These are phyloP conservation scores for Daldinia concentrica DNA, from an alignment of 495 filamentous ascomycete genomes.

Conservation along the genomic window DNA sequence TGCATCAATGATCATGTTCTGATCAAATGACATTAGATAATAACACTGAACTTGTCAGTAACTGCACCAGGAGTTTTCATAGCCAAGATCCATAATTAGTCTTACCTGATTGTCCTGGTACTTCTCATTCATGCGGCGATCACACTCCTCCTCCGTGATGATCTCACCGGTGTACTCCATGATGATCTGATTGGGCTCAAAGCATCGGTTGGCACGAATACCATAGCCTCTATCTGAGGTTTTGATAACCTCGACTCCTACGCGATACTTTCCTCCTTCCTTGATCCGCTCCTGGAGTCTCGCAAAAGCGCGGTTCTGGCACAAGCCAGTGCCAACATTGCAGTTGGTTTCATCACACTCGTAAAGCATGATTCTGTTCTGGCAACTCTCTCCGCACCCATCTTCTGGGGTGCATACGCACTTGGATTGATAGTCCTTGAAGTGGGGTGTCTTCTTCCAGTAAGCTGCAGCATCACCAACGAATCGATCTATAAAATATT, in stretches of 20 bases:
- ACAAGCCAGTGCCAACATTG: slow-evolving; percentile 71
- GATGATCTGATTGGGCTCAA: slow-evolving; percentile 91
- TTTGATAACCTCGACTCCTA: slow-evolving; percentile 94
- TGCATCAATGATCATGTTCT: slow-evolving; percentile 98
- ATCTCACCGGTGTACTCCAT: slow-evolving; percentile 98
- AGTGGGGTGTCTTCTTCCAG: slow-evolving; percentile 81
- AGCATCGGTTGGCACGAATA: slow-evolving; percentile 87
- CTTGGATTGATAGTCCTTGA: slow-evolving; percentile 74
- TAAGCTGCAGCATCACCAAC: slow-evolving; percentile 85
- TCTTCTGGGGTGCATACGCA: slow-evolving; percentile 82
- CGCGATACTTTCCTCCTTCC: slow-evolving; percentile 81
- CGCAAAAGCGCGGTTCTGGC: slow-evolving; percentile 88
- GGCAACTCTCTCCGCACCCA: slow-evolving; percentile 88
- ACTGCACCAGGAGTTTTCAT: background rate
- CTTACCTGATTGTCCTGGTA: slow-evolving; percentile 92
- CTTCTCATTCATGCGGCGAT: slow-evolving; percentile 86
- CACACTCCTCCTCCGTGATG: slow-evolving; percentile 91
- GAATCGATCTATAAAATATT: slow-evolving; percentile 80
- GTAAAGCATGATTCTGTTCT: slow-evolving; percentile 95
- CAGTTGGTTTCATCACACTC: slow-evolving; percentile 95
- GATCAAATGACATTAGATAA: slow-evolving; percentile 97
- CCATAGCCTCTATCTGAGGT: slow-evolving; percentile 89
- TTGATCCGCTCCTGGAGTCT: slow-evolving; percentile 79
- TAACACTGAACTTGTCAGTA: slow-evolving; percentile 72
- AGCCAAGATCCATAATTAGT: background rate